Percentiles rank a stretch among this genome's conserved stretches.
Evolutionary conservation across 495 filamentous ascomycete genomes (phyloP).

Genomic region (Aspergillus olivimuriae): DNA sequence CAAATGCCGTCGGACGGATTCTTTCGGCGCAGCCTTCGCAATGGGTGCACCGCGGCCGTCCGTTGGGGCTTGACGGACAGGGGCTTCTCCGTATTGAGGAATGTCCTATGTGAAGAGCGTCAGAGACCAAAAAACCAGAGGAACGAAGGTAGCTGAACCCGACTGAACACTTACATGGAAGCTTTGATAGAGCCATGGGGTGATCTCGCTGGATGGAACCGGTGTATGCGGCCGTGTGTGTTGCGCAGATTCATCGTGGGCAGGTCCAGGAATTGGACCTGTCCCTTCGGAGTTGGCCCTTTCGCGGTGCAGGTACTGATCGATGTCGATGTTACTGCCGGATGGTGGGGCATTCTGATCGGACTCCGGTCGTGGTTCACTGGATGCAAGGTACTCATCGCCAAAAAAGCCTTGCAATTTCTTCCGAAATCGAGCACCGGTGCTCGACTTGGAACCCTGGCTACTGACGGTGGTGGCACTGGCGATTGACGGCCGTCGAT

Average conservation of each 20-base stretch:
- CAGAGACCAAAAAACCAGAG: too few species aligned
- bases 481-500: constrained; percentile 80
- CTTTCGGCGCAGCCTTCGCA: constrained; percentile 35
- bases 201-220: constrained; percentile 87
- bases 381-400: constrained; percentile 63
- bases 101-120: constrained; percentile 56
- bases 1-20: constrained; percentile 52
- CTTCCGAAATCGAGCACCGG: constrained; percentile 63
- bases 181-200: constrained; percentile 93
- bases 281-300: constrained; percentile 66
- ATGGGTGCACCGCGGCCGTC: constrained; percentile 50
- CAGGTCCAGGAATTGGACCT: constrained; percentile 45
- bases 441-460: constrained; percentile 76
- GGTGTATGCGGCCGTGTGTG: constrained; percentile 72
- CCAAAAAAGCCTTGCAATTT: constrained; percentile 81
- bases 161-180: constrained; percentile 66
- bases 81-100: constrained; percentile 73
- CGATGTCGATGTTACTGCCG: constrained; percentile 49
- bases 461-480: constrained; percentile 88
- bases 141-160: too few species aligned
- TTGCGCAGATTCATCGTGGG: constrained; percentile 53
- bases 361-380: constrained; percentile 63
- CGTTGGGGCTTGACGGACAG: constrained; percentile 65
- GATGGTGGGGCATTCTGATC: constrained; percentile 51
- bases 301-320: constrained; percentile 52